Evolutionary conservation across 2,329 filamentous ascomycete genomes (phyloP).

Genomic region (Beauveria bassiana): DNA sequence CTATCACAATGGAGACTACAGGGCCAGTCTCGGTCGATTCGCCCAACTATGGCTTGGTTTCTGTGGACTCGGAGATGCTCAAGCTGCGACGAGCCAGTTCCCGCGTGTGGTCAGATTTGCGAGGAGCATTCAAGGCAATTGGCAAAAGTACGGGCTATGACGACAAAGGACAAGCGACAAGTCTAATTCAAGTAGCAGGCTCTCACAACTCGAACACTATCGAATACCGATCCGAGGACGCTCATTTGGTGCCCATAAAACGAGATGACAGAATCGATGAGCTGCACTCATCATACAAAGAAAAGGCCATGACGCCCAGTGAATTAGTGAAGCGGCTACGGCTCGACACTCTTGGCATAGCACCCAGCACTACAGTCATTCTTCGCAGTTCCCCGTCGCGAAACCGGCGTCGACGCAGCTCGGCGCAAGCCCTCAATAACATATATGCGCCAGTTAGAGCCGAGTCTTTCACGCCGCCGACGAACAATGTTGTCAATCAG

Average conservation of each 20-base stretch:
- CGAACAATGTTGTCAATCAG: neutral
- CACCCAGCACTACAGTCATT: conserved; percentile 23
- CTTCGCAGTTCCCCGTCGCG: conserved; percentile 17
- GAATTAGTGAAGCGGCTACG: conserved; percentile 21
- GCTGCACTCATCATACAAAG: conserved; percentile 7
- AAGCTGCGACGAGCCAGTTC: conserved; percentile 22
- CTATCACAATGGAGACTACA: neutral
- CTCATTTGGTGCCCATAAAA: conserved; percentile 1
- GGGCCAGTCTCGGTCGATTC: neutral
- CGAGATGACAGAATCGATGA: neutral
- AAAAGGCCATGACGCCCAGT: conserved; percentile 17
- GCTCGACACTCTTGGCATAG: conserved; percentile 18
- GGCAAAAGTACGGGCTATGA: conserved; percentile 16
- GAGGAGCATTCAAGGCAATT: conserved; percentile 26
- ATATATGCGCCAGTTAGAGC: neutral
- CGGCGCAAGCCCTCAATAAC: conserved; percentile 18
- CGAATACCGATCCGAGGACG: conserved; percentile 12
- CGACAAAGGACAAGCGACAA: too few relatives aligned
- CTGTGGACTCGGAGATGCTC: neutral
- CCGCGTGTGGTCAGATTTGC: conserved; percentile 28
- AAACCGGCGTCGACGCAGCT: conserved; percentile 16
- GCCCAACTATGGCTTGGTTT: neutral
- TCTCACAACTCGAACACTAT: conserved; percentile 16
- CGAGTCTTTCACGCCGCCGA: conserved; percentile 1
- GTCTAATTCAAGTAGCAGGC: conserved; percentile 15